phyloP scores from a whole-genome alignment of 352 stramenopile genomes.

The Phytopythium cucurbitacearum region DNA sequence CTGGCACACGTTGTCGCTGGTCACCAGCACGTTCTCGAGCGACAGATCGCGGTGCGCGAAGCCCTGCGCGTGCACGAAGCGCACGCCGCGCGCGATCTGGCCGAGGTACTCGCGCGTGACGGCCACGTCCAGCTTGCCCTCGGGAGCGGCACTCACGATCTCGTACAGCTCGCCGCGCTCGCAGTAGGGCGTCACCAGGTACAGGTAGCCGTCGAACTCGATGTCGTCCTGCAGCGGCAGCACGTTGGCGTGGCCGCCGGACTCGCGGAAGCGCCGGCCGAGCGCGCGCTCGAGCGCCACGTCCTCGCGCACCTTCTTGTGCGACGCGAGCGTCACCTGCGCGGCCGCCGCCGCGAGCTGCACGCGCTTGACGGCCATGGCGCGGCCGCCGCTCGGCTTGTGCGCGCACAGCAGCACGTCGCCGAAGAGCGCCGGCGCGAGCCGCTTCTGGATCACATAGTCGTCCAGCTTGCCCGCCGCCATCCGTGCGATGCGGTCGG shows the following conservation, averaged over 20 bases:
- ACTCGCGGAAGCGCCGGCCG: constrained; percentile 55
- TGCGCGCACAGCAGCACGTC: constrained; percentile 77
- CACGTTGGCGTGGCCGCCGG: constrained; percentile 60
- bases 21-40: constrained; percentile 83
- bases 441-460: constrained; percentile 76
- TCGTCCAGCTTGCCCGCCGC: constrained; percentile 61
- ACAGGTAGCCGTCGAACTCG: constrained; percentile 73
- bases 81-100: constrained; percentile 66
- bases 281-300: constrained; percentile 71
- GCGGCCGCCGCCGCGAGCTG: constrained; percentile 55
- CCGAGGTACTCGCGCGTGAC: constrained; percentile 50
- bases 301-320: constrained; percentile 80
- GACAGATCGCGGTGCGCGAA: constrained; percentile 82
- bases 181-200: constrained; percentile 78
- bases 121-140: constrained; percentile 34
- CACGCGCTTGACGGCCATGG: constrained; percentile 78
- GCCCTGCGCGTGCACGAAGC: constrained; percentile 71
- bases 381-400: constrained; percentile 40
- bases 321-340: constrained; percentile 51
- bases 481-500: constrained; percentile 2
- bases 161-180: constrained; percentile 74
- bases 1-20: constrained; percentile 62
- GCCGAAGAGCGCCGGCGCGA: constrained; percentile 74
- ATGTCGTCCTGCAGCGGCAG: constrained; percentile 72
- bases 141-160: constrained; percentile 46